Base-by-base conservation (phyloP, 2,329 filamentous ascomycete genomes). In the Colletotrichum caudatum region DNA sequence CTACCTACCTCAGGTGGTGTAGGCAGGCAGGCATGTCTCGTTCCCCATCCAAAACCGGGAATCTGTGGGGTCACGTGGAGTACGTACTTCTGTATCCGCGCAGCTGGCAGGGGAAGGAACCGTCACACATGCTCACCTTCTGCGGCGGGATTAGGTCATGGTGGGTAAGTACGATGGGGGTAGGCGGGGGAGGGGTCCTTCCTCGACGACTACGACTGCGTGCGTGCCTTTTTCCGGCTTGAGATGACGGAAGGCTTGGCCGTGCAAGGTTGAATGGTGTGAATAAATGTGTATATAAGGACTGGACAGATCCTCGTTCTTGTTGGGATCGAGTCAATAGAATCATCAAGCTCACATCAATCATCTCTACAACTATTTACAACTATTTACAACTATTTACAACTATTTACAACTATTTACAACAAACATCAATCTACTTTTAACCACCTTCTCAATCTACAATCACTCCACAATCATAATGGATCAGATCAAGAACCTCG, bases 401-500 rank as follows among this genome's bases (percentile, higher is more conserved):
- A 8, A 44, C 20, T 1, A 18, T 29, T 29, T 29, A 11, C 29
- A 8, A 44, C 20, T 1, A 18, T 20, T 0, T 20, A 44, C 6
- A 44, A 4, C 44, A 23, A 14, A 56, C 20, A 37, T 11, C 11
- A 4, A 14, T 35, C 33, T 16, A 37, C 11, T 6, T 23, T 14
- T 11, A 12, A 14, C 3, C 7, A n/a, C 9, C 20, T 11, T 16
- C 29, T 8, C 5, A 41, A 5, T 29, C 33, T 23, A 26, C 16
- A 26, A 12, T 41, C 64, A 41, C 5, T 29, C 33, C 18, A 26
- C 16, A 26, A 12, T 41, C 64, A 62, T 37, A 18, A 71, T 71
- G 69, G 66, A 71, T 46, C 58, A 69, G 20, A 11, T 67, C 58
- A 64, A 73, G 70, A 73, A 71, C 57, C 58, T 63, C 33, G 33